Percentiles rank a stretch among this genome's conserved stretches.
These are phyloP conservation scores for Citrullus colocynthis DNA, from an alignment of 306 rosid species.

Conservation along the genomic window DNA sequence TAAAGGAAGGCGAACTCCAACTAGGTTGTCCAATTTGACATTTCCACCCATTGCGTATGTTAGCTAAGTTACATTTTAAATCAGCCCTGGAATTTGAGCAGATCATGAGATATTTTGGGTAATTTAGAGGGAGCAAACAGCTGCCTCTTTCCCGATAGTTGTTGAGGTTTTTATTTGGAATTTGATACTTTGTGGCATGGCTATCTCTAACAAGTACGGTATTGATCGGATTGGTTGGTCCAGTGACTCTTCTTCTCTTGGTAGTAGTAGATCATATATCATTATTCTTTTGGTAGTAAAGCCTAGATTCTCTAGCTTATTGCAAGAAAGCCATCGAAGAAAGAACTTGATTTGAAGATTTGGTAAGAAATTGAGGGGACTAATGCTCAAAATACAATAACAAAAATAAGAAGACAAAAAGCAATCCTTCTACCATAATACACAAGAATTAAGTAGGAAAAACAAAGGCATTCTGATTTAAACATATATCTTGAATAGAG, in stretches of 20 bases:
- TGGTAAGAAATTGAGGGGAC: background rate
- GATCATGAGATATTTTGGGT: no score
- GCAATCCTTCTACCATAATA: no score
- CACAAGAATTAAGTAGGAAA: no score
- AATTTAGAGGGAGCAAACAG: no score
- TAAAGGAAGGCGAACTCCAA: background rate
- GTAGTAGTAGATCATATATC: background rate
- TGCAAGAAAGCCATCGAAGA: background rate
- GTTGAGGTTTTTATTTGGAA: no score
- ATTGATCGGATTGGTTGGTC: no score
- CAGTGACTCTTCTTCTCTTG: background rate
- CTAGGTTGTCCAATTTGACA: background rate
- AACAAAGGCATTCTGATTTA: no score
- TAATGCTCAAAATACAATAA: no score
- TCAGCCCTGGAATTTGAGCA: background rate
- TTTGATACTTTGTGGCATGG: no score
- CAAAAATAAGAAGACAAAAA: no score
- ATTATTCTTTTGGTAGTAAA: background rate
- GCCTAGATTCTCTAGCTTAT: background rate
- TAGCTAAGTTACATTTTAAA: background rate
- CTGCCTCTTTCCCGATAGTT: background rate
- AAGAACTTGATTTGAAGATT: background rate
- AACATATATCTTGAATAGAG: no score
- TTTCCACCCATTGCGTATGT: background rate
- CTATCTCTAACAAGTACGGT: no score